phyloP scores from a whole-genome alignment of 768 basidiomycete species.

The Mycena galopus region DNA sequence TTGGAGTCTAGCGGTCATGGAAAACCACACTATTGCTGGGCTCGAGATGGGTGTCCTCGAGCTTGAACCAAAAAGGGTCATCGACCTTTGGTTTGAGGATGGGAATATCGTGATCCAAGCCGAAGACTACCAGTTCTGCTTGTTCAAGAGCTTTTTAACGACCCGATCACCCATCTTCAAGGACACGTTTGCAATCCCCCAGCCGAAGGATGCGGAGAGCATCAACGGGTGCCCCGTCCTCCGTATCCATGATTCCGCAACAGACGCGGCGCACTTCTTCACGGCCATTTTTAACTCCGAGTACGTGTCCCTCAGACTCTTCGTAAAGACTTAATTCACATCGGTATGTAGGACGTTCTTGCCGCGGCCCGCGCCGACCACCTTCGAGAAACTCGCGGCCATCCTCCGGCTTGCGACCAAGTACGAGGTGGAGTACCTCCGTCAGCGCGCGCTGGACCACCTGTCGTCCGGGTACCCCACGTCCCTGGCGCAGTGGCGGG shows the following conservation, averaged over 20 bases:
- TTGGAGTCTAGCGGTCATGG: background rate
- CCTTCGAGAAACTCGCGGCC: slow-evolving; percentile 30
- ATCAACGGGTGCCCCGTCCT: slow-evolving; percentile 36
- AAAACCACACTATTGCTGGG: background rate
- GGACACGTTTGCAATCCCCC: slow-evolving; percentile 38
- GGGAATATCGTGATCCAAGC: slow-evolving; percentile 37
- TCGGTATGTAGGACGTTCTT: slow-evolving; percentile 31
- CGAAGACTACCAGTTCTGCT: slow-evolving; percentile 32
- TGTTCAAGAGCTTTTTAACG: slow-evolving; percentile 30
- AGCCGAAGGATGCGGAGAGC: slow-evolving; percentile 30
- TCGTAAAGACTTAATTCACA: background rate
- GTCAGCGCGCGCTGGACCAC: slow-evolving; percentile 35
- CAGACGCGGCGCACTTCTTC: slow-evolving; percentile 34
- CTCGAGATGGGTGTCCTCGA: background rate
- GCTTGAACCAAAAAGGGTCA: slow-evolving; percentile 11
- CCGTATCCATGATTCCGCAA: slow-evolving; percentile 31
- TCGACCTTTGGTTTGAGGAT: slow-evolving; percentile 44
- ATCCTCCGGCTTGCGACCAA: slow-evolving; percentile 40
- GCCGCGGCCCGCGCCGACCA: slow-evolving; percentile 36
- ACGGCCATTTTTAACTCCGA: slow-evolving; percentile 34
- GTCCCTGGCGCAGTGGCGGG: slow-evolving; percentile 33
- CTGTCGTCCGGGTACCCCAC: slow-evolving; percentile 39
- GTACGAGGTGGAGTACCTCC: slow-evolving; percentile 37
- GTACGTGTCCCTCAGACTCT: slow-evolving; percentile 14
- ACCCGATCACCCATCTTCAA: slow-evolving; percentile 37